Percentiles rank a stretch among this genome's conserved stretches.
Evolutionary conservation across 257 asterid species (phyloP).

Genomic region (Cynanchum wilfordii): DNA sequence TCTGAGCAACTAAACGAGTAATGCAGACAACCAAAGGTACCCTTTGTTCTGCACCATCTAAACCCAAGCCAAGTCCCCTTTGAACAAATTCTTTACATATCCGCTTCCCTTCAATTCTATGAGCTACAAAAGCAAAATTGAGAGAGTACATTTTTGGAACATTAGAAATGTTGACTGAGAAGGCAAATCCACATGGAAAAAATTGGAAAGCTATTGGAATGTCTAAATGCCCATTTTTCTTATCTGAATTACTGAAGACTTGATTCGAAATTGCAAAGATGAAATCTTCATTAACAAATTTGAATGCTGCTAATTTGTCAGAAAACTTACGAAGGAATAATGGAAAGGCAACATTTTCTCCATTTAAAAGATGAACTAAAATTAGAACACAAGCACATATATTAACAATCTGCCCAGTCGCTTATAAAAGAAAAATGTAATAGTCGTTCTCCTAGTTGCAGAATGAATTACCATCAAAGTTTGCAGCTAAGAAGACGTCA

Average conservation of each 20-base stretch:
- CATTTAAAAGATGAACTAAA: not conserved
- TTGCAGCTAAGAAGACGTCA: constrained; percentile 72
- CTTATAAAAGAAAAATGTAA: not conserved
- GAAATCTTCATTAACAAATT: not conserved
- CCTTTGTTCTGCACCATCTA: constrained; percentile 30
- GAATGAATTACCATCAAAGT: constrained; percentile 56
- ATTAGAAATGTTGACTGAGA: constrained; percentile 8
- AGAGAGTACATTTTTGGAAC: not conserved
- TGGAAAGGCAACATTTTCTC: not conserved
- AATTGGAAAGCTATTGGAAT: not conserved
- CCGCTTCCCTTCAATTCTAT: constrained; percentile 52
- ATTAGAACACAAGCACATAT: constrained; percentile 5
- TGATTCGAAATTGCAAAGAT: not conserved
- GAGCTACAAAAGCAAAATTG: constrained; percentile 34
- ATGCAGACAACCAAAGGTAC: constrained; percentile 76
- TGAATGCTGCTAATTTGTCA: not conserved
- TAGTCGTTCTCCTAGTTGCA: constrained; percentile 10
- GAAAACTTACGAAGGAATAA: not conserved
- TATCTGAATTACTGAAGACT: not conserved
- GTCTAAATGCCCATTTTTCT: not conserved
- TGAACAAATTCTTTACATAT: constrained; percentile 78
- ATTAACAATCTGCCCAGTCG: not conserved
- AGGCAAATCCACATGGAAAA: constrained; percentile 3
- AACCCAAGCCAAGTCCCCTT: constrained; percentile 72
- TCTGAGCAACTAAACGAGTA: constrained; percentile 83